These are phyloP conservation scores for Penicillium crystallinum DNA, from an alignment of 495 filamentous ascomycete species.

Conservation along the genomic window DNA sequence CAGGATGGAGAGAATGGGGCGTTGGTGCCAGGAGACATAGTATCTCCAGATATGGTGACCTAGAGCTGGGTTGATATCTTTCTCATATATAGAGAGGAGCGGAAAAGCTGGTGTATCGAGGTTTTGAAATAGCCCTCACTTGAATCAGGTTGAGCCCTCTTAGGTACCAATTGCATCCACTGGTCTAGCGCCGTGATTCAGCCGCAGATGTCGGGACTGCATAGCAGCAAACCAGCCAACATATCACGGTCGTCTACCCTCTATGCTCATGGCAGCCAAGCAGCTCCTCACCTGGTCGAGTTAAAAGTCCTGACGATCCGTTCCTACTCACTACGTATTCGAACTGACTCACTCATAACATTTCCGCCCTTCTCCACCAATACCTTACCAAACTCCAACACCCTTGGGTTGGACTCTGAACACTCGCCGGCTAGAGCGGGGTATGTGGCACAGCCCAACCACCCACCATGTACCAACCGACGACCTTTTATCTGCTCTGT, in stretches of 20 bases:
- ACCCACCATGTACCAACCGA: background rate
- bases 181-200: background rate
- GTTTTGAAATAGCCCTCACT: background rate
- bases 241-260: background rate
- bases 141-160: background rate
- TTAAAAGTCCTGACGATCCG: background rate
- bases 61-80: background rate
- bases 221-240: background rate
- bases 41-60: background rate
- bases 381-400: no score
- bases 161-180: background rate
- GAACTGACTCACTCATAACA: background rate
- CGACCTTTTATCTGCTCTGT: background rate
- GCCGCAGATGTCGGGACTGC: background rate
- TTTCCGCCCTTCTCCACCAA: no score
- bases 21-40: background rate
- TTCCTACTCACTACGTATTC: background rate
- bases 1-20: background rate
- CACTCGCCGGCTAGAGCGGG: background rate
- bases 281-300: no score
- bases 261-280: background rate
- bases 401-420: no score
- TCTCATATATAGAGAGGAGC: background rate
- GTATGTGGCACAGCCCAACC: background rate
- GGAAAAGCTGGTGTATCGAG: background rate